Evolutionary conservation across 441 rosid species (phyloP).

Genomic region (Capsella rubella): DNA sequence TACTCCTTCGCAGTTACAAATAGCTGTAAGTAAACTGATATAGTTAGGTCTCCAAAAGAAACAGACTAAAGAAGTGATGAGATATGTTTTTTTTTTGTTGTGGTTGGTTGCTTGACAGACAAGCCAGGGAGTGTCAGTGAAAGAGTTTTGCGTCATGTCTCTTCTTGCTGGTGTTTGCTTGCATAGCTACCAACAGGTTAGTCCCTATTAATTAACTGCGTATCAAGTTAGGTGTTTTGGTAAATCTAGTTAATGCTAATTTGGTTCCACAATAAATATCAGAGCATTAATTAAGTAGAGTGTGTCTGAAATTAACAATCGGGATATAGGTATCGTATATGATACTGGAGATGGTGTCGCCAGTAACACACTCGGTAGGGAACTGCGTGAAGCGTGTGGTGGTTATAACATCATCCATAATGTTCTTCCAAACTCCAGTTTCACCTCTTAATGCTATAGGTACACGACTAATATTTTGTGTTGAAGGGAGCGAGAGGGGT

Average conservation of each 20-base stretch:
- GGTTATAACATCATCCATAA: slow-evolving; percentile 60
- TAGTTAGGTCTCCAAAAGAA: neutral
- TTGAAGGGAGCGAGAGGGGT: too few relatives aligned
- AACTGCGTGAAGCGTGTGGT: slow-evolving; percentile 72
- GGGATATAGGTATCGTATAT: slow-evolving; percentile 59
- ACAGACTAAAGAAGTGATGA: neutral
- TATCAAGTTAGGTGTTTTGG: neutral
- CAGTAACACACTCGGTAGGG: slow-evolving; percentile 72
- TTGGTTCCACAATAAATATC: too few relatives aligned
- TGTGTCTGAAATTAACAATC: neutral
- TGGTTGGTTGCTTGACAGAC: slow-evolving; percentile 54
- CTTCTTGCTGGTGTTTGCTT: slow-evolving; percentile 68
- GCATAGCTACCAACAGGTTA: slow-evolving; percentile 70
- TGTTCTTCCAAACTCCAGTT: slow-evolving; percentile 62
- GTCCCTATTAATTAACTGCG: neutral
- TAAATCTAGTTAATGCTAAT: too few relatives aligned
- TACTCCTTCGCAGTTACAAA: slow-evolving; percentile 56
- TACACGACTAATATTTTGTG: neutral
- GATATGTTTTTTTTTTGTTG: neutral
- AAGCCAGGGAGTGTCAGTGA: slow-evolving; percentile 51
- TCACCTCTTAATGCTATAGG: slow-evolving; percentile 60
- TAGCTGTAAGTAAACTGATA: slow-evolving; percentile 53
- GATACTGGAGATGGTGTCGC: slow-evolving; percentile 69
- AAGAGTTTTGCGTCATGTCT: slow-evolving; percentile 55
- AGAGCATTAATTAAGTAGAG: too few relatives aligned